phyloP scores from a whole-genome alignment of 176 grass and related monocot genomes.

The Bothriochloa decipiens region DNA sequence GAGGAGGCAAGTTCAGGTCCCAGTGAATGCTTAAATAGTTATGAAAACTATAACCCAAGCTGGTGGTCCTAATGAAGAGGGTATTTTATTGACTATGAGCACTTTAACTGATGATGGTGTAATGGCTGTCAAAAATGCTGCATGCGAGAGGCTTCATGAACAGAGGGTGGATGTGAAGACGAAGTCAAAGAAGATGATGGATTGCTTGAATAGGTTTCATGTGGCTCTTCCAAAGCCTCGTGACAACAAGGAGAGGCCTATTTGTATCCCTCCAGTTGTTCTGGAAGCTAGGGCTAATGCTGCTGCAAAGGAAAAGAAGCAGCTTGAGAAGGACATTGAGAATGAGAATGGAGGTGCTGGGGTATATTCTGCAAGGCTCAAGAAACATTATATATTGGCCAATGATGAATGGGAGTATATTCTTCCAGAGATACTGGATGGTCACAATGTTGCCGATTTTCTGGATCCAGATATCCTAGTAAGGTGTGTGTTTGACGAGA shows the following conservation, averaged over 20 bases:
- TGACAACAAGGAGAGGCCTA: conserved; percentile 67
- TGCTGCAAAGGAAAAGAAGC: conserved; percentile 63
- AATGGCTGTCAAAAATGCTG: conserved; percentile 67
- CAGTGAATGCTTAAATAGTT: neutral
- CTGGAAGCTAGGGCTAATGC: conserved; percentile 46
- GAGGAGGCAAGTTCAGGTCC: no score
- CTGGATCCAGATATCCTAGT: conserved; percentile 75
- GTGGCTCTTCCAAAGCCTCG: conserved; percentile 83
- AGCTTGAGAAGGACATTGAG: conserved; percentile 70
- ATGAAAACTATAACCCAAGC: conserved; percentile 59
- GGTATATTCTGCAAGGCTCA: conserved; percentile 80
- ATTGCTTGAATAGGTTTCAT: conserved; percentile 72
- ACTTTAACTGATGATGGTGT: conserved; percentile 83
- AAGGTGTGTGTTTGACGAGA: conserved; percentile 37
- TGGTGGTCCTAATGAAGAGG: conserved; percentile 66
- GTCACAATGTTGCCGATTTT: conserved; percentile 80
- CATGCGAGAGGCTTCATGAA: conserved; percentile 63
- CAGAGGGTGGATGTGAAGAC: conserved; percentile 65
- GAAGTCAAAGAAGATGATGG: conserved; percentile 71
- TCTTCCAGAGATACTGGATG: conserved; percentile 71
- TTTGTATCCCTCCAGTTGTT: conserved; percentile 53
- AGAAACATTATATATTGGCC: conserved; percentile 75
- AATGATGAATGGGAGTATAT: conserved; percentile 70
- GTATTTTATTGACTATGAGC: conserved; percentile 76
- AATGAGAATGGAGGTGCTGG: conserved; percentile 88